Base-by-base conservation (phyloP, 495 filamentous ascomycete genomes). In the Pseudoneurospora amorphoporcata region DNA sequence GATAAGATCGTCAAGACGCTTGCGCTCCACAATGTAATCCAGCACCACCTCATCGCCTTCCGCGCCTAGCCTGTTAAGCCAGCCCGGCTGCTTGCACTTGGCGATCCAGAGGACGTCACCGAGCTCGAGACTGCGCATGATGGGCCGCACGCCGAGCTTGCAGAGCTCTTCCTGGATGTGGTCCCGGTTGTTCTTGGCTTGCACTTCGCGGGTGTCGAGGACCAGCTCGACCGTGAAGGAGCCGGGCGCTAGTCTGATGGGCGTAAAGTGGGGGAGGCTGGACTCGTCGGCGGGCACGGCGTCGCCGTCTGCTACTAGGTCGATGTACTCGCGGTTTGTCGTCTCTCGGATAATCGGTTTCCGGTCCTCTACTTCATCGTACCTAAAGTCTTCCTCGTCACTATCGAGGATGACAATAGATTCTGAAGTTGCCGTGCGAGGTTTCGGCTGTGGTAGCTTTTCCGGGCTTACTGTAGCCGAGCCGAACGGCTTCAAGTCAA, bases 51-150 rank as follows among this genome's bases (percentile, higher is more conserved):
- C 93, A 71, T 92, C 88, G n/a, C 90, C 86, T 80, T 92, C 89
- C 68, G 87, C 86, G 68, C 87, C 53, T 65, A 65, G 53, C 2
- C 82, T 85, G 4, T 85, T 74, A 10, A 92, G 84, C 72, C 87
- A 86, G 39, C 79, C 79, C 0, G 88, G 82, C 70, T 91, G 85
- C 65, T 88, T 83, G 77, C 86, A 88, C 78, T 90, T 92, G 47
- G 93, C 93, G 9, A 96, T 88, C 93, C 93, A 96, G 72, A 93
- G 87, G 1, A 86, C 88, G 75, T 96, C 93, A 17, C 93, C 93
- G 4, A 95, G 85, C 73, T 91, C 89, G 9, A 95, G 84, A 12
- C 87, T 81, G 17, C 91, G 86, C 68, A 92, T 88, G 23, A 91
- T 87, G 0, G 90, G 87, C 16, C 78, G 85, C 37, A 92, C 86